Base-by-base conservation (phyloP, 1,284 basidiomycete genomes). In the Naganishia liquefaciens region DNA sequence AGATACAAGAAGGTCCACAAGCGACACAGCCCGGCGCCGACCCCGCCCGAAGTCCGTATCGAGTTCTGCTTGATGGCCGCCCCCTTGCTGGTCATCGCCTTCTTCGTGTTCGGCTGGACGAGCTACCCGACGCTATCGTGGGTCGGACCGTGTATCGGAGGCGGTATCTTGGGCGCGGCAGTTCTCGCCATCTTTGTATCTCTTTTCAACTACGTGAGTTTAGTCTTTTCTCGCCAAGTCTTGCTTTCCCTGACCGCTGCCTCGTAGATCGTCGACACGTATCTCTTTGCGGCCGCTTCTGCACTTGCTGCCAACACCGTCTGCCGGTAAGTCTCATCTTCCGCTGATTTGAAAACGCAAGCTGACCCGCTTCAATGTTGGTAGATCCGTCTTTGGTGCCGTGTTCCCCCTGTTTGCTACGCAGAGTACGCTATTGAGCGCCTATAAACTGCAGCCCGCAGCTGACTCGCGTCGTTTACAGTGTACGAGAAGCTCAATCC, bases 161-260 rank as follows among this genome's bases (percentile, higher is more conserved):
- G 80, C 27, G 75, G 73, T 3, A 69, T 83, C 10, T 76, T 81
- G 68, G 77, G 77, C 10, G 61, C 52, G 19, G 58, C 63, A 9
- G 70, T 79, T 13, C 77, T 86, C 30, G 84, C 85, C 68, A 85
- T 88, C 85, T 84, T 84, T 74, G 75, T 82, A 27, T 75, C 75
- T 3, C 68, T 80, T 54, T 79, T 76, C 71, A 75, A 71, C 42
- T 70, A 67, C 44, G 52, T 69, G 51, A 55, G 52, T 61, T 1
- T 23, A 10, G 7, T n/a, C 6, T 2, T n/a, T n/a, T 21, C n/a
- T 23, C 23, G 23, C 6, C 21, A 19, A 5, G 11, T 10, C 13
- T 15, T 21, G 9, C 15, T n/a, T 4, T 6, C 4, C 25, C 30
- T 39, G 21, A 39, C 5, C 3, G 39, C 23, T 43, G 40, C 5